Evolutionary conservation across 164 flowering plant genomes (phyloP).

Genomic region (Sextonia rubra): DNA sequence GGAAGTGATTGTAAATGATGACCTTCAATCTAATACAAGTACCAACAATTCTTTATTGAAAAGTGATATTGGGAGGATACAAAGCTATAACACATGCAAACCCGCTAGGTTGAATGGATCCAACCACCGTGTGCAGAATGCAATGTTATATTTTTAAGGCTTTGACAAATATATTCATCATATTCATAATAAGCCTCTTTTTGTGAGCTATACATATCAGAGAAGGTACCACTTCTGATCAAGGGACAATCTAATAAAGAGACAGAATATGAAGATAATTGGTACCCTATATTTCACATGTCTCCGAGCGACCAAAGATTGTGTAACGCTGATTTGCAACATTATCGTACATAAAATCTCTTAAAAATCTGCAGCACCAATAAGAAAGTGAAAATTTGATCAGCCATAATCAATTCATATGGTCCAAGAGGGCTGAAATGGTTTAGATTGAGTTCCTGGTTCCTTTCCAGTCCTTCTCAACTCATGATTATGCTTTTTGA

Average conservation of each 20-base stretch:
- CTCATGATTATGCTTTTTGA: not conserved
- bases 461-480: not conserved
- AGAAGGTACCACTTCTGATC: not conserved
- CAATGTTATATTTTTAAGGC: not conserved
- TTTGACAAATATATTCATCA: not conserved
- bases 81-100: not conserved
- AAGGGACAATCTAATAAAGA: not conserved
- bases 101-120: not conserved
- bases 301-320: conserved; percentile 76
- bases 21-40: not conserved
- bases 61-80: not conserved
- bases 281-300: conserved; percentile 59
- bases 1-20: not conserved
- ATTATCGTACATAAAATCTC: conserved; percentile 79
- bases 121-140: not conserved
- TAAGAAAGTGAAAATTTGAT: not conserved
- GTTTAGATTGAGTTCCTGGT: not conserved
- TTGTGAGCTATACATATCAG: not conserved
- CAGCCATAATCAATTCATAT: not conserved
- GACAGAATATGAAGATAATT: not conserved
- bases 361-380: conserved; percentile 52
- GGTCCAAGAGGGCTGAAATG: not conserved
- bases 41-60: not conserved
- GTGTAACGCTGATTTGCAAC: conserved; percentile 81
- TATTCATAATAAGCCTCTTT: not conserved